Base-by-base conservation (phyloP, 2,329 filamentous ascomycete genomes). In the Monosporascus cannonballus region DNA sequence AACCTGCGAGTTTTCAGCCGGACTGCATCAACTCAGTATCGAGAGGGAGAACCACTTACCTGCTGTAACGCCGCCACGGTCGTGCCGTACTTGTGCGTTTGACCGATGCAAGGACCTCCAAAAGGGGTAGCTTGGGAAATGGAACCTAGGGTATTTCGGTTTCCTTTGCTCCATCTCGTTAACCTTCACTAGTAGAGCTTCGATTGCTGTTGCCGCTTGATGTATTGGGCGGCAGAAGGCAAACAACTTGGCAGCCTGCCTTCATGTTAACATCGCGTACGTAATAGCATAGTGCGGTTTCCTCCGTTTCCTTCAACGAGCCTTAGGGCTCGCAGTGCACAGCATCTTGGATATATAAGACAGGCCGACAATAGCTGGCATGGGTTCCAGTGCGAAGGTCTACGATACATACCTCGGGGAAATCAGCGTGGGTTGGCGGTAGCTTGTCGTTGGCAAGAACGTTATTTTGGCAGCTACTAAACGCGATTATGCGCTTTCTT, bases 81-180 rank as follows among this genome's bases (percentile, higher is more conserved):
- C 81, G 57, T 84, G 81, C 34, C 79, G 71, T 4, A 83, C 79
- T 56, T 82, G 79, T 3, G 75, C 71, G 59, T 83, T 83, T 6
- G 76, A 76, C 36, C 79, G 70, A 56, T 80, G 74, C 2, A 82
- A 51, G 4, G 78, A 72, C 59, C 83, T 83, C 45, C 61, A 59
- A n/a, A 77, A 69, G 0, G 79, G 77, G 55, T 83, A 83, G 0
- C 75, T 77, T 3, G 81, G 79, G 1, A 76, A 63, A 52, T 80
- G 72, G 11, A 81, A 57, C 4, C 67, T 69, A 52, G 71, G 74
- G 55, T 69, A 65, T 52, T 66, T 65, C 4, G 72, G 68, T 25
- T 55, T 63, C 30, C 58, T 64, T 57, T 73, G 66, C 45, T 76
- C 69, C 71, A 82, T 78, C 51, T 73, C 62, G 44, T 73, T 69